Conservation (phyloP, 225 moss, liverwort and hornwort species). For the Pseudisothecium myosuroides region DNA sequence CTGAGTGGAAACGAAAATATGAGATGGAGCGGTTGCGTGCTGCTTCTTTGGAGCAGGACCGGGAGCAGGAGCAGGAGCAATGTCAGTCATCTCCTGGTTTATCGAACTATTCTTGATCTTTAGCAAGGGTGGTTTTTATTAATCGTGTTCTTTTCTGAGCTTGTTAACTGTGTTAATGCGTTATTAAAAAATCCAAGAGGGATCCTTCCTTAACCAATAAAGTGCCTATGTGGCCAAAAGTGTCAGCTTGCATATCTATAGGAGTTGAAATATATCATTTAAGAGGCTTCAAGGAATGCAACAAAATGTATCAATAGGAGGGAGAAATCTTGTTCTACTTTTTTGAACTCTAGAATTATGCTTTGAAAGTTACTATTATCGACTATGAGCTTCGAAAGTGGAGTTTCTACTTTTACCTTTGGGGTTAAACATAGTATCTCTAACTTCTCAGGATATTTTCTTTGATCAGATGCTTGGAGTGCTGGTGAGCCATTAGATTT, state of each 20-base stretch:
- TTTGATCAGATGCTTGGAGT: conserved; percentile 29
- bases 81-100: conserved; percentile 25
- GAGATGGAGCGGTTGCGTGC: conserved; percentile 62
- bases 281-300: neutral
- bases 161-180: neutral
- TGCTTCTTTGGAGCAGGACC: conserved; percentile 27
- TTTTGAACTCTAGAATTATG: neutral
- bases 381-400: neutral
- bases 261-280: neutral
- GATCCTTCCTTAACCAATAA: neutral
- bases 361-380: neutral
- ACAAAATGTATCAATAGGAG: neutral
- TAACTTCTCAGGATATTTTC: neutral
- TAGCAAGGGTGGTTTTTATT: neutral
- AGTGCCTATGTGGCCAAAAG: neutral
- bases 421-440: neutral
- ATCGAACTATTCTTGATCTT: neutral
- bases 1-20: conserved; percentile 85
- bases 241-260: neutral
- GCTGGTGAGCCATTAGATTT: conserved; percentile 15
- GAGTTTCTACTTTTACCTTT: neutral
- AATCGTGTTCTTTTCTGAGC: neutral
- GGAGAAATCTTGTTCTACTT: neutral
- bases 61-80: conserved; percentile 4
- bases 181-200: neutral